phyloP scores from a whole-genome alignment of 306 rosid genomes.

The Casuarina equisetifolia region DNA sequence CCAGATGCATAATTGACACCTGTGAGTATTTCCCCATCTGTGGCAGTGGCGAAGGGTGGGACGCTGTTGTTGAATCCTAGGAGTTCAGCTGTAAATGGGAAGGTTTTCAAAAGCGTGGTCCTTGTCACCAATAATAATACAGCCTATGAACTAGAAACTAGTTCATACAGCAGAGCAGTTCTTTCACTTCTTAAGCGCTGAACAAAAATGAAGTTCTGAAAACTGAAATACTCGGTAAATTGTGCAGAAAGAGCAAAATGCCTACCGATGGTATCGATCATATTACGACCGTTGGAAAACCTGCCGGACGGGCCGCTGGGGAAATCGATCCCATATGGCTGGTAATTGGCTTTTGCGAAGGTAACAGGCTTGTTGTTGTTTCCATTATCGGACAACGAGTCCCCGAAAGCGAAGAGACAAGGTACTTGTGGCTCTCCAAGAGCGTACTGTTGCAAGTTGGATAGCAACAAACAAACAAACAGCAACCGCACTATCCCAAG shows the following conservation, averaged over 20 bases:
- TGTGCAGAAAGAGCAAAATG: not conserved
- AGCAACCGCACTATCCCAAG: not conserved
- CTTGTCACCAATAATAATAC: not conserved
- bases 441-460: not conserved
- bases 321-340: conserved; percentile 34
- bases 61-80: not conserved
- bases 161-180: no score
- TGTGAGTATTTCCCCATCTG: not conserved
- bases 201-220: no score
- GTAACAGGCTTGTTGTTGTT: conserved; percentile 21
- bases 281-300: conserved; percentile 9
- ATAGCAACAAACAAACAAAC: not conserved
- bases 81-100: not conserved
- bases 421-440: conserved; percentile 8
- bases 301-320: conserved; percentile 5
- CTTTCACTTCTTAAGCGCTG: no score
- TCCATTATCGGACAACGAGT: conserved; percentile 27
- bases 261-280: conserved; percentile 1
- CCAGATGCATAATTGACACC: conserved; percentile 35
- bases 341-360: conserved; percentile 12
- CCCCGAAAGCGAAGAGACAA: conserved; percentile 34
- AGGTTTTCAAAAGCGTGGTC: not conserved
- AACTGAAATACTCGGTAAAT: not conserved
- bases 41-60: not conserved
- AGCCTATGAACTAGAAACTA: no score